phyloP scores from a whole-genome alignment of 495 filamentous ascomycete genomes.

The Penicillium cataractarum region DNA sequence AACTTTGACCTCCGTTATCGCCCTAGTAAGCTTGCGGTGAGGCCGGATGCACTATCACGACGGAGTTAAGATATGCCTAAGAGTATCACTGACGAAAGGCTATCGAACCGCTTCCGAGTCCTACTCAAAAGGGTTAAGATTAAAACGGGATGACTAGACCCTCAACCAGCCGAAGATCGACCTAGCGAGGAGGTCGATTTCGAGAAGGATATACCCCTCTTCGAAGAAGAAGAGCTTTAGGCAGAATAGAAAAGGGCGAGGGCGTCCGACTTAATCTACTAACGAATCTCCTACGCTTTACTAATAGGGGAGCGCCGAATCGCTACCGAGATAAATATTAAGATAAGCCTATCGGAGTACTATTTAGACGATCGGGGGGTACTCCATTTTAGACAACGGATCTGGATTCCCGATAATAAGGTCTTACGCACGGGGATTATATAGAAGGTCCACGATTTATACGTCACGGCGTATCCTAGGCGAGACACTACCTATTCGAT shows the following conservation, averaged over 20 bases:
- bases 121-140: background rate
- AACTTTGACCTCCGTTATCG: slow-evolving; percentile 2
- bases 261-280: background rate
- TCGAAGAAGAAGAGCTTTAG: background rate
- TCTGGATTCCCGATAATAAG: background rate
- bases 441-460: background rate
- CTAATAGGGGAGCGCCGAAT: background rate
- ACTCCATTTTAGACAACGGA: background rate
- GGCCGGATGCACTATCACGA: background rate
- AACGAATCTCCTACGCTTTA: background rate
- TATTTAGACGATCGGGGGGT: background rate
- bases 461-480: background rate
- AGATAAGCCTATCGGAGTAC: background rate
- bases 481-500: slow-evolving; percentile 7
- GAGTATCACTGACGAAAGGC: slow-evolving; percentile 3
- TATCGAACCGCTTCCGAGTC: background rate
- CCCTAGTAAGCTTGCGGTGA: background rate
- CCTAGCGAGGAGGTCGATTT: background rate
- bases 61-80: background rate
- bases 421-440: background rate
- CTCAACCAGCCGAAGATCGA: background rate
- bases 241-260: background rate
- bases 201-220: background rate
- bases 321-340: background rate
- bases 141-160: background rate